phyloP scores from a whole-genome alignment of 768 basidiomycete species.

The Xerocomus potaroensis region DNA sequence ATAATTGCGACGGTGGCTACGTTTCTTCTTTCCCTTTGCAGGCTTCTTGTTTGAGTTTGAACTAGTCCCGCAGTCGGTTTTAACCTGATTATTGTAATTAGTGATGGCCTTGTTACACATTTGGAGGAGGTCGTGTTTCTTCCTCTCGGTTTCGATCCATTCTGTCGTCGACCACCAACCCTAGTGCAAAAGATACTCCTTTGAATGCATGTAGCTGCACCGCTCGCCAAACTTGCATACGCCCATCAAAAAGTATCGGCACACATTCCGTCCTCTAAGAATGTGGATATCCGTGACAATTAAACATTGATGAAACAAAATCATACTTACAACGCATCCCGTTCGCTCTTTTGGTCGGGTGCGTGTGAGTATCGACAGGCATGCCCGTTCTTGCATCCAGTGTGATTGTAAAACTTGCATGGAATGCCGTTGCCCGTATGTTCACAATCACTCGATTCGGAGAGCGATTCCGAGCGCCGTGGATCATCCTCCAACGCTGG shows the following conservation, averaged over 20 bases:
- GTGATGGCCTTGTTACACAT: background rate
- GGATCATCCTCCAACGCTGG: slow-evolving; percentile 26
- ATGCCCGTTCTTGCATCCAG: slow-evolving; percentile 41
- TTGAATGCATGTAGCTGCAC: slow-evolving; percentile 50
- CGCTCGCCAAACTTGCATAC: slow-evolving; percentile 36
- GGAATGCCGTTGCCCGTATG: slow-evolving; percentile 50
- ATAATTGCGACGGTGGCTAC: background rate
- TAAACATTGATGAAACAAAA: background rate
- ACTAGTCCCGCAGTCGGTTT: background rate
- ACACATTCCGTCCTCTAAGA: slow-evolving; percentile 51
- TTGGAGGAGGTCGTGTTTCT: background rate
- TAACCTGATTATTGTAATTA: background rate
- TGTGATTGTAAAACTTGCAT: slow-evolving; percentile 56
- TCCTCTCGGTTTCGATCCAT: slow-evolving; percentile 3
- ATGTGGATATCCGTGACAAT: too few relatives aligned
- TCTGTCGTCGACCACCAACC: slow-evolving; percentile 44
- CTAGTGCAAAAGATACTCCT: slow-evolving; percentile 36
- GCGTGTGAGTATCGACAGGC: slow-evolving; percentile 49
- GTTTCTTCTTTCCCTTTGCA: slow-evolving; percentile 6
- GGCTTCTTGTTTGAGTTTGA: slow-evolving; percentile 2
- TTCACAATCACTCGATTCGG: slow-evolving; percentile 52
- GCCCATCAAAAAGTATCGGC: slow-evolving; percentile 37
- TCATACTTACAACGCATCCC: slow-evolving; percentile 47
- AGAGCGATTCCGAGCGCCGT: slow-evolving; percentile 37
- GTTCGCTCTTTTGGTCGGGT: slow-evolving; percentile 50